Evolutionary conservation across 805 yeast genomes (phyloP).

Genomic region (Starmerella lactis-condensi): DNA sequence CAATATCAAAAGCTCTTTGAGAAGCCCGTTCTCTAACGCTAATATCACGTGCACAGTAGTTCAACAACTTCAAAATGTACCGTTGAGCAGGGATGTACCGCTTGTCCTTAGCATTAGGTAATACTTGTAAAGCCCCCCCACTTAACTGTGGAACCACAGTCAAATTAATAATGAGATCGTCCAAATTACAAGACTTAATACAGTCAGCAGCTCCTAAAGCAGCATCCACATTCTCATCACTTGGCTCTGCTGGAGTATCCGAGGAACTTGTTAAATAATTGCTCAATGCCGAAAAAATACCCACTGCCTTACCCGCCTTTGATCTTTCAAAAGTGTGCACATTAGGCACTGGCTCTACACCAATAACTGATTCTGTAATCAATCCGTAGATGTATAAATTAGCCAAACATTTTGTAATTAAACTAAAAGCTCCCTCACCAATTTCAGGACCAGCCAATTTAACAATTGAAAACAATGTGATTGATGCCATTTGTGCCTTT

Average conservation of each 20-base stretch:
- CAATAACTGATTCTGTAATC: slow-evolving; percentile 12
- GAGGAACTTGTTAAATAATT: slow-evolving; percentile 74
- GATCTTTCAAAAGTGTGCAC: slow-evolving; percentile 41
- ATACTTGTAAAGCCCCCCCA: slow-evolving; percentile 22
- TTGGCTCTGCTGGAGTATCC: slow-evolving; percentile 80
- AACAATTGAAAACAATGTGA: slow-evolving; percentile 63
- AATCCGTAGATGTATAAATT: slow-evolving; percentile 56
- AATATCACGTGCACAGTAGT: slow-evolving; percentile 6
- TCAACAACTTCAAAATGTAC: slow-evolving; percentile 18
- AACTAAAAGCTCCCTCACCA: slow-evolving; percentile 38
- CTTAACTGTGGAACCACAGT: slow-evolving; percentile 19
- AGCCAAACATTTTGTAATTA: slow-evolving; percentile 39
- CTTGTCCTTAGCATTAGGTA: slow-evolving; percentile 14
- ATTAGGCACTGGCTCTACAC: slow-evolving; percentile 38
- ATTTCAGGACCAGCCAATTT: slow-evolving; percentile 35
- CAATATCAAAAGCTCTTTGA: slow-evolving; percentile 9
- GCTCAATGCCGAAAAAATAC: slow-evolving; percentile 78
- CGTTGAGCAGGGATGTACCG: slow-evolving; percentile 18
- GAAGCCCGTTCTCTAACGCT: slow-evolving; percentile 7
- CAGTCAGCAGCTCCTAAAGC: slow-evolving; percentile 73
- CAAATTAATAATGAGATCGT: slow-evolving; percentile 33
- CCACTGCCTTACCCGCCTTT: slow-evolving; percentile 49
- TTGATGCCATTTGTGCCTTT: slow-evolving; percentile 77
- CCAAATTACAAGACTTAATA: slow-evolving; percentile 47
- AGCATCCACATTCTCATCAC: slow-evolving; percentile 78